phyloP scores from a whole-genome alignment of 768 basidiomycete species.

The Boletus speciosus region DNA sequence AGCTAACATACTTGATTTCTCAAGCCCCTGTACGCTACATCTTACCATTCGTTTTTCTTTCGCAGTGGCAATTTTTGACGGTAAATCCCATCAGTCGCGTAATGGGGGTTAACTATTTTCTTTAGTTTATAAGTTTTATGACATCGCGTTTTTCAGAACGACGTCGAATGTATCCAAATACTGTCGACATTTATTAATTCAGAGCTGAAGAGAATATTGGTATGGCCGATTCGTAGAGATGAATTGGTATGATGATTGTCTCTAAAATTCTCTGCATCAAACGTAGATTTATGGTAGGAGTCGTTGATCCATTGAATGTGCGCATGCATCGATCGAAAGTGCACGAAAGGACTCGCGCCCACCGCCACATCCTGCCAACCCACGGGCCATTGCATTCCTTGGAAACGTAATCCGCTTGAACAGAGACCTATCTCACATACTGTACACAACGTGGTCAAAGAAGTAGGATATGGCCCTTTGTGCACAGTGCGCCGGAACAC shows the following conservation, averaged over 20 bases:
- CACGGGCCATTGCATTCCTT: conserved; percentile 7
- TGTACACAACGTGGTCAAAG: conserved; percentile 20
- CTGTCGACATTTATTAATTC: neutral
- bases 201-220: neutral
- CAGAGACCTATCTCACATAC: conserved; percentile 4
- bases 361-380: neutral
- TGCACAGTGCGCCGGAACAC: neutral
- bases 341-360: neutral
- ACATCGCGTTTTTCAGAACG: neutral
- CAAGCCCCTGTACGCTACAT: neutral
- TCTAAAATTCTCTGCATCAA: neutral
- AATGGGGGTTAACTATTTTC: neutral
- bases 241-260: neutral
- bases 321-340: neutral
- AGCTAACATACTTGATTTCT: neutral
- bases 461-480: conserved; percentile 11
- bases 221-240: neutral
- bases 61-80: neutral
- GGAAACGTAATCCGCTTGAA: conserved; percentile 14
- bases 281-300: neutral
- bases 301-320: neutral
- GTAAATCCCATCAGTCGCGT: neutral
- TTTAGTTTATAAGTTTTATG: neutral
- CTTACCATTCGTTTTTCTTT: neutral
- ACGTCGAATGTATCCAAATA: neutral